These are phyloP conservation scores for Paramecium caudatum DNA, from an alignment of 73 alveolate species.

Conservation along the genomic window DNA sequence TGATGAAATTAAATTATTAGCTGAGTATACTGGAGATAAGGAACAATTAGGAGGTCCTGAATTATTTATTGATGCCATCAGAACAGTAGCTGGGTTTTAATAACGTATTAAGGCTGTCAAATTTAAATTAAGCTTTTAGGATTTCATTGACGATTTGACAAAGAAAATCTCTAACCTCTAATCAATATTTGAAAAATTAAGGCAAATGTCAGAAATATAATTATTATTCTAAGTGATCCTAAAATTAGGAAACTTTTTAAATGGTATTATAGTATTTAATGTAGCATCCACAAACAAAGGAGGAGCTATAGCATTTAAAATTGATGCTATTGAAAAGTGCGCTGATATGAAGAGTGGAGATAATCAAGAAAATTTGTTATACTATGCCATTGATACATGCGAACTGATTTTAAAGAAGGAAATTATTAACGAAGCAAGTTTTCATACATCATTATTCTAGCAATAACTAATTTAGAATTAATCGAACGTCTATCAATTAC, in stretches of 20 bases:
- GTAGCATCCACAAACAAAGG: slow-evolving; percentile 33
- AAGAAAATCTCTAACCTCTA: not conserved
- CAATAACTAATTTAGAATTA: not conserved
- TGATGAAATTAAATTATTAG: not conserved
- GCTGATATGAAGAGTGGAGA: slow-evolving; percentile 34
- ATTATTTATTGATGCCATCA: slow-evolving; percentile 37
- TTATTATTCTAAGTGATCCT: not conserved
- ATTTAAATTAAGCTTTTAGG: not conserved
- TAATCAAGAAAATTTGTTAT: not conserved
- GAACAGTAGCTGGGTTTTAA: not conserved
- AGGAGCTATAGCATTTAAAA: slow-evolving; percentile 18
- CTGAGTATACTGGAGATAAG: slow-evolving; percentile 46
- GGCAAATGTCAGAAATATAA: slow-evolving; percentile 3
- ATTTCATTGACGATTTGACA: not conserved
- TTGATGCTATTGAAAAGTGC: slow-evolving; percentile 53
- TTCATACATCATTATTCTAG: not conserved
- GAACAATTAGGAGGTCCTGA: slow-evolving; percentile 23
- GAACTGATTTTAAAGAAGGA: not conserved
- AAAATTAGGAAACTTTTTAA: slow-evolving; percentile 31
- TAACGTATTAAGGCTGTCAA: slow-evolving; percentile 1
- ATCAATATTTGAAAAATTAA: not conserved
- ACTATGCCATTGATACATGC: not conserved
- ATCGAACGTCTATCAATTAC: not conserved
- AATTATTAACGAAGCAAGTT: slow-evolving; percentile 15
- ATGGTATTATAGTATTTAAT: not conserved